phyloP scores from a whole-genome alignment of 495 filamentous ascomycete genomes.

The Xylaria bambusicola region DNA sequence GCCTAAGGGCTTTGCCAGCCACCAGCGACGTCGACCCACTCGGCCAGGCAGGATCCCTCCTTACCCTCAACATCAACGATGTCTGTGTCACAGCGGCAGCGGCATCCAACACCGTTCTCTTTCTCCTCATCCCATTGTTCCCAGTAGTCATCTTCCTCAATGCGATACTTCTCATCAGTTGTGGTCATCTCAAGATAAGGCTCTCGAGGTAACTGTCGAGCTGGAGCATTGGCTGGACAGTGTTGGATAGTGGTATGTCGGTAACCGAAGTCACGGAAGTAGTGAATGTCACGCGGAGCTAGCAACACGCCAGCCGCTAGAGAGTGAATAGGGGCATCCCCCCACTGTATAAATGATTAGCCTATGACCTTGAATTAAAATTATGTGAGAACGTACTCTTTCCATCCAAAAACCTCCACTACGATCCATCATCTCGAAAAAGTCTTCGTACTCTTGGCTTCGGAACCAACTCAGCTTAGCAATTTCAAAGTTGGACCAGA shows the following conservation, averaged over 20 bases:
- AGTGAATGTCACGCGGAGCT: constrained; percentile 83
- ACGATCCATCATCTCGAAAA: constrained; percentile 99
- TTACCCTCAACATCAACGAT: constrained; percentile 97
- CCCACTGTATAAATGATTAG: constrained; percentile 67
- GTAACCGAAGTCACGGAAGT: constrained; percentile 99
- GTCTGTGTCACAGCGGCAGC: constrained; percentile 98
- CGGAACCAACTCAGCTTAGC: constrained; percentile 92
- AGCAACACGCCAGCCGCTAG: constrained; percentile 91
- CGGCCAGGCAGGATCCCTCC: constrained; percentile 87
- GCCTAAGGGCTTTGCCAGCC: constrained; percentile 73
- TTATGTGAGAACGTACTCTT: constrained; percentile 61
- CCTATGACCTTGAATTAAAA: neutral
- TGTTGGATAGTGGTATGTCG: constrained; percentile 98
- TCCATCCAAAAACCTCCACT: constrained; percentile 99
- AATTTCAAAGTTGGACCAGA: constrained; percentile 99
- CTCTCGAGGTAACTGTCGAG: constrained; percentile 77
- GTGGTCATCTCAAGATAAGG: constrained; percentile 87
- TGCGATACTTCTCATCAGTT: constrained; percentile 78
- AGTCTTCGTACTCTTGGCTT: constrained; percentile 94
- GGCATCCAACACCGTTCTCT: constrained; percentile 96
- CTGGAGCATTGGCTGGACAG: constrained; percentile 94
- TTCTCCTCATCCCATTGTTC: constrained; percentile 79
- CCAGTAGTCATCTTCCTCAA: constrained; percentile 98
- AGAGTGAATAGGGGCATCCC: constrained; percentile 97
- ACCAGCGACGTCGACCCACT: constrained; percentile 98